These are phyloP conservation scores for Yarrowia porcina DNA, from an alignment of 805 yeast species.

Conservation along the genomic window DNA sequence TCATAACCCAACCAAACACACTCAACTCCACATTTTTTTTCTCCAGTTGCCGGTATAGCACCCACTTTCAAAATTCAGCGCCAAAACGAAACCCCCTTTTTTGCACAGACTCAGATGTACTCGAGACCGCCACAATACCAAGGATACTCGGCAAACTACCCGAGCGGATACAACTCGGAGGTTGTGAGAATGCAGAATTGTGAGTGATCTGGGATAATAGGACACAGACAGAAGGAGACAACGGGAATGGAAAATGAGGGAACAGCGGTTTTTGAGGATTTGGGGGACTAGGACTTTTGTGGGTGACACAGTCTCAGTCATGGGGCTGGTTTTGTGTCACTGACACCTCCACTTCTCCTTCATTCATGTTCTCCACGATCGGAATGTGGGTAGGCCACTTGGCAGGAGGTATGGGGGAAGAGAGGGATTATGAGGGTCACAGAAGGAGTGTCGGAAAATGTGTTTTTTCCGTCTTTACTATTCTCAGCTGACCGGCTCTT, in stretches of 20 bases:
- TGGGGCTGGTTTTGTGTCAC: too few relatives aligned
- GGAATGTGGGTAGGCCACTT: constrained; percentile 18
- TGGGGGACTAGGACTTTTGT: too few relatives aligned
- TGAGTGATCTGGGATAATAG: constrained; percentile 13
- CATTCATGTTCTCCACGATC: neutral
- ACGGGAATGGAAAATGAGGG: too few relatives aligned
- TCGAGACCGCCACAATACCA: constrained; percentile 25
- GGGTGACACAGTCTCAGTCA: too few relatives aligned
- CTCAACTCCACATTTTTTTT: neutral
- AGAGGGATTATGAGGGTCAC: neutral
- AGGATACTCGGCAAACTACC: constrained; percentile 21
- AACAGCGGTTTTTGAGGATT: too few relatives aligned
- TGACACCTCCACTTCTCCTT: neutral
- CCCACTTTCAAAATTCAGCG: constrained; percentile 18
- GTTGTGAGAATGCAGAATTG: constrained; percentile 21
- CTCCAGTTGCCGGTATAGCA: neutral
- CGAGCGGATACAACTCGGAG: constrained; percentile 25
- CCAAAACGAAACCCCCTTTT: constrained; percentile 18
- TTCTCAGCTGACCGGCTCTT: too few relatives aligned
- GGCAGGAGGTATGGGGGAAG: neutral
- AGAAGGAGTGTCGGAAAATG: too few relatives aligned
- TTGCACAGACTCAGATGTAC: constrained; percentile 19
- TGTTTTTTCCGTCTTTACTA: too few relatives aligned
- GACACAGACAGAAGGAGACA: neutral
- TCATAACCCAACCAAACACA: neutral